Evolutionary conservation across 1,284 basidiomycete species (phyloP).

Genomic region (Erythrobasidium hasegawianum): DNA sequence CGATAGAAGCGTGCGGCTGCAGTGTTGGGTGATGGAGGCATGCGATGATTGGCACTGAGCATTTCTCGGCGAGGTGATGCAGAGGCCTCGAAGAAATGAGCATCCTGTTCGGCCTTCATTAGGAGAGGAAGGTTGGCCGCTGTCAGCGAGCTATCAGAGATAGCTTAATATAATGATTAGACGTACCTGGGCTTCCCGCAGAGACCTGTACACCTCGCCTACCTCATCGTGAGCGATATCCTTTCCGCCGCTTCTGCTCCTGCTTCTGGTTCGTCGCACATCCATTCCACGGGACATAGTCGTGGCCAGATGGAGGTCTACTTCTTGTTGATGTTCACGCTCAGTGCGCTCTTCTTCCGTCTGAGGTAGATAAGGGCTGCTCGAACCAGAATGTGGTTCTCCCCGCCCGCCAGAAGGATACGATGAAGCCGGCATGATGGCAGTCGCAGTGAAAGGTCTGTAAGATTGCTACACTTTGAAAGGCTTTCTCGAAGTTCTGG

Average conservation of each 20-base stretch:
- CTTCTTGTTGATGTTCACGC: slow-evolving; percentile 27
- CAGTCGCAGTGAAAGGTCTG: too few species aligned
- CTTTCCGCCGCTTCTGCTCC: slow-evolving; percentile 19
- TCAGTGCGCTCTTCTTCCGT: slow-evolving; percentile 25
- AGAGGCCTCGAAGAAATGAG: slow-evolving; percentile 34
- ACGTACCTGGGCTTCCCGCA: slow-evolving; percentile 29
- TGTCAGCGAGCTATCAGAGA: not conserved
- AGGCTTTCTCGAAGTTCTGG: too few species aligned
- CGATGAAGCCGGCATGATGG: not conserved
- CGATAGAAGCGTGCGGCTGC: slow-evolving; percentile 39
- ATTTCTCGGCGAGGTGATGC: slow-evolving; percentile 18
- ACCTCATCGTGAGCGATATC: slow-evolving; percentile 8
- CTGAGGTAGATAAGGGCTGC: slow-evolving; percentile 26
- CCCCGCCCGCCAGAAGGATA: not conserved
- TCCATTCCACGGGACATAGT: slow-evolving; percentile 26
- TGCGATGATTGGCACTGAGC: slow-evolving; percentile 13
- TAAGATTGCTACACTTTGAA: too few species aligned
- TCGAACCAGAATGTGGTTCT: slow-evolving; percentile 16
- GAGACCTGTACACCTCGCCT: not conserved
- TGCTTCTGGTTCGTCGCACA: slow-evolving; percentile 2
- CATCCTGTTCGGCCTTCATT: slow-evolving; percentile 29
- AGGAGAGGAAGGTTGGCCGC: not conserved
- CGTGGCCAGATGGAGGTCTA: slow-evolving; percentile 29
- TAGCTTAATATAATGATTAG: too few species aligned
- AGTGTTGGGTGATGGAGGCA: slow-evolving; percentile 16